Evolutionary conservation across 768 basidiomycete species (phyloP).

Genomic region (Strobilomyces confusus): DNA sequence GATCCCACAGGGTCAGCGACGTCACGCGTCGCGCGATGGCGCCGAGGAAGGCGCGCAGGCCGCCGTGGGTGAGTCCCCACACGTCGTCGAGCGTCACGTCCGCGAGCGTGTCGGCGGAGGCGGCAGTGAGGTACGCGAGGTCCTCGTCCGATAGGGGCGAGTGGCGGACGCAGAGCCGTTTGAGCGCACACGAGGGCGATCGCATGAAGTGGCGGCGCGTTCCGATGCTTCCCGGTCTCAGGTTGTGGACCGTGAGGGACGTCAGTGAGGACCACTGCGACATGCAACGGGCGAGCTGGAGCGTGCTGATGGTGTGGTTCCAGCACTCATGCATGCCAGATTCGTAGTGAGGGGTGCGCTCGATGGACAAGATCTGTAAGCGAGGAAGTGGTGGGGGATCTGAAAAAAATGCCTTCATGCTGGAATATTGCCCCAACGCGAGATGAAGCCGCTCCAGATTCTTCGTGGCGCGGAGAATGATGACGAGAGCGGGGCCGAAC

Average conservation of each 20-base stretch:
- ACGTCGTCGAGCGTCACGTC: neutral
- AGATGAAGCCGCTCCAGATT: neutral
- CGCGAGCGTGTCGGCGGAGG: neutral
- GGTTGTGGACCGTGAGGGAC: neutral
- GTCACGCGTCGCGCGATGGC: neutral
- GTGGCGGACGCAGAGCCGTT: neutral
- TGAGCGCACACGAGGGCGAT: slow-evolving; percentile 2
- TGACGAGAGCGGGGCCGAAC: neutral
- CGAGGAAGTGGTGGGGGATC: neutral
- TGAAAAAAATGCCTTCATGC: neutral
- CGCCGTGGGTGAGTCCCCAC: neutral
- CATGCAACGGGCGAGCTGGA: neutral
- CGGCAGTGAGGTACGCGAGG: neutral
- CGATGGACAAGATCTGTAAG: neutral
- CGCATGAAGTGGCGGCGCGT: neutral
- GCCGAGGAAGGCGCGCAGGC: neutral
- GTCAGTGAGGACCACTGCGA: neutral
- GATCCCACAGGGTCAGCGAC: neutral
- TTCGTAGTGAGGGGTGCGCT: neutral
- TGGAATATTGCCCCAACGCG: neutral
- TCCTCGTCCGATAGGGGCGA: neutral
- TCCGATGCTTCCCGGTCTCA: neutral
- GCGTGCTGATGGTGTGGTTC: neutral
- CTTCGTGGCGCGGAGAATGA: slow-evolving; percentile 1
- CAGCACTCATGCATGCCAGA: too few species aligned